Base-by-base conservation (phyloP, 176 grass and related monocot genomes). In the Neostapfia colusana region DNA sequence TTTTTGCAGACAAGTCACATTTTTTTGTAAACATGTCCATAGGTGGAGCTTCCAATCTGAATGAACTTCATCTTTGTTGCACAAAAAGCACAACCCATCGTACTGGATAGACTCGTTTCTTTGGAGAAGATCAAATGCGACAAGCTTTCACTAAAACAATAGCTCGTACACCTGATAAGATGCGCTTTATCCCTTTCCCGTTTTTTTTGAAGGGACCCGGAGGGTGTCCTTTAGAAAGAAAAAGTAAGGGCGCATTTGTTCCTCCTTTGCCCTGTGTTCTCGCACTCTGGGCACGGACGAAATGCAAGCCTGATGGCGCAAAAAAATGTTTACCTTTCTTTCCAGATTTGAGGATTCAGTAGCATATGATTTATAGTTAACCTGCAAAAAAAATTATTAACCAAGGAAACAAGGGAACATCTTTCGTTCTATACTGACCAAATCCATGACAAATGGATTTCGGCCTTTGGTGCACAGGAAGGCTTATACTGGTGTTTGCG, bases 91-190 rank as follows among this genome's bases (percentile, higher is more conserved):
- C 14, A 74, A 25, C 0, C 16, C 43, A 63, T 34, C 57, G 24
- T 74, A 43, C 37, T 27, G 56, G 56, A 63, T 75, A 62, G 24
- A 27, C 39, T 7, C 13, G 9, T n/a, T 5, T 62, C 17, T 63
- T 34, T 12, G 11, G 39, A 75, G 42, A 48, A 72, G 69, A 72
- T 26, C 55, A 58, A 54, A 36, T 55, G 17, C 1, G 17, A 38
- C 31, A 37, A 72, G 7, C 69, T 54, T 54, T 72, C 48, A 46
- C 28, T 54, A 54, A 54, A 54, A 54, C 27, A 72, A 71, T 36
- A 71, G 27, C 45, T 54, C 46, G 45, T 12, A 10, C 46, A 36
- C 41, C 44, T 18, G 28, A 72, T 54, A 34, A 54, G 48, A 55
- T n/a, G 11, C 11, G 18, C 18, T 72, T 72, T 38, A 23, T 17